Conservation (phyloP, 805 yeast genomes). For the Starmera dryadoides region DNA sequence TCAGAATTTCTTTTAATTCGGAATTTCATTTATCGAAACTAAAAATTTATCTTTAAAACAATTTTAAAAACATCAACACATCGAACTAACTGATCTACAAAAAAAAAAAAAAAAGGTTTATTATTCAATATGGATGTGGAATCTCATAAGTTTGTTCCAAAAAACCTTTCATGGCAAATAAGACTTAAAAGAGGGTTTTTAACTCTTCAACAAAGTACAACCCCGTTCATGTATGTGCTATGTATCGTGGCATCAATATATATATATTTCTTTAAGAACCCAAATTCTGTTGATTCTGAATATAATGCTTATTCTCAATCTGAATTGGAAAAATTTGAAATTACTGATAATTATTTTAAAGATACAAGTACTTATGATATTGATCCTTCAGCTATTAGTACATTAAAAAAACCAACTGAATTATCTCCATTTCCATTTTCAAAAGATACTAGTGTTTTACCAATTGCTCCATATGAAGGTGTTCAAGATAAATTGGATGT, state of each 20-base stretch:
- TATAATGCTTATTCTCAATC: not conserved
- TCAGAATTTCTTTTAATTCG: too few relatives aligned
- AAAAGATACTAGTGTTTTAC: slow-evolving; percentile 24
- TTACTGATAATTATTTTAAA: slow-evolving; percentile 12
- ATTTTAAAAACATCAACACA: too few relatives aligned
- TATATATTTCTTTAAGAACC: not conserved
- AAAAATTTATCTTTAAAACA: too few relatives aligned
- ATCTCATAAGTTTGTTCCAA: slow-evolving; percentile 1
- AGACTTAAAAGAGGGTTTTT: not conserved
- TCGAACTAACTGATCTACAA: too few relatives aligned
- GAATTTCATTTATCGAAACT: too few relatives aligned
- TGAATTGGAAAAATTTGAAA: slow-evolving; percentile 9
- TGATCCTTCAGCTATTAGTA: slow-evolving; percentile 13
- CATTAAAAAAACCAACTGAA: slow-evolving; percentile 11
- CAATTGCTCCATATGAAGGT: slow-evolving; percentile 31
- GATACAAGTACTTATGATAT: slow-evolving; percentile 7
- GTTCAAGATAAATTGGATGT: slow-evolving; percentile 27
- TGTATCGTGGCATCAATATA: not conserved
- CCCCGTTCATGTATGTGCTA: not conserved
- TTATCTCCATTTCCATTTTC: slow-evolving; percentile 24
- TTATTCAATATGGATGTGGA: not conserved
- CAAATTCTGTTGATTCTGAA: not conserved
- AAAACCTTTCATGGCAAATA: not conserved
- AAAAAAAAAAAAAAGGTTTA: too few relatives aligned
- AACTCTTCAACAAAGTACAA: not conserved